Evolutionary conservation across 1,139 yeast species (phyloP).

Genomic region (Candida sanyaensis): DNA sequence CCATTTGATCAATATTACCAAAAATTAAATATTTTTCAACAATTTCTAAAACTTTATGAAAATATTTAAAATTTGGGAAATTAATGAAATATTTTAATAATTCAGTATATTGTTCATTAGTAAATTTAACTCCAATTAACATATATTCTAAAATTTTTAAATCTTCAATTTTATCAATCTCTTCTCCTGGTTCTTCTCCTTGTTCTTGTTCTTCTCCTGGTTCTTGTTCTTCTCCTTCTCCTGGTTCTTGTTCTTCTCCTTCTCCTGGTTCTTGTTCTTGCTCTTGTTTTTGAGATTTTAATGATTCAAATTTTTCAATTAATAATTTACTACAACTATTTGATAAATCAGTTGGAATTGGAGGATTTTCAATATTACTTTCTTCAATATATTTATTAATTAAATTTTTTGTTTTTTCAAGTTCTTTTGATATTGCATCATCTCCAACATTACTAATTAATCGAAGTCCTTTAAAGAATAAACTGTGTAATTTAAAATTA

Average conservation of each 20-base stretch:
- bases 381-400: conserved; percentile 1
- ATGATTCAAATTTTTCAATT: neutral
- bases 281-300: no score
- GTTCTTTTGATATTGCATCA: neutral
- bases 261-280: no score
- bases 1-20: conserved; percentile 25
- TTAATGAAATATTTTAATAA: conserved; percentile 2
- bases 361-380: neutral
- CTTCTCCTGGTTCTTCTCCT: no score
- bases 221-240: no score
- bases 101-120: neutral
- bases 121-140: conserved; percentile 5
- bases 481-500: neutral
- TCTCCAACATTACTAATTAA: neutral
- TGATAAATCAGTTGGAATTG: neutral
- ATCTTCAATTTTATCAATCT: neutral
- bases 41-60: conserved; percentile 21
- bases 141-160: neutral
- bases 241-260: no score
- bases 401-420: neutral
- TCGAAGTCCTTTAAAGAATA: neutral
- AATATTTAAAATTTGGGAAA: conserved; percentile 4
- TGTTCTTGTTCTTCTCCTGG: no score
- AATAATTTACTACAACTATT: neutral
- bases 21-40: conserved; percentile 33